Evolutionary conservation across 2,329 filamentous ascomycete genomes (phyloP), one percentile per base, ranked within the genome.

Genomic region (Amesomyces nigricolor): DNA sequence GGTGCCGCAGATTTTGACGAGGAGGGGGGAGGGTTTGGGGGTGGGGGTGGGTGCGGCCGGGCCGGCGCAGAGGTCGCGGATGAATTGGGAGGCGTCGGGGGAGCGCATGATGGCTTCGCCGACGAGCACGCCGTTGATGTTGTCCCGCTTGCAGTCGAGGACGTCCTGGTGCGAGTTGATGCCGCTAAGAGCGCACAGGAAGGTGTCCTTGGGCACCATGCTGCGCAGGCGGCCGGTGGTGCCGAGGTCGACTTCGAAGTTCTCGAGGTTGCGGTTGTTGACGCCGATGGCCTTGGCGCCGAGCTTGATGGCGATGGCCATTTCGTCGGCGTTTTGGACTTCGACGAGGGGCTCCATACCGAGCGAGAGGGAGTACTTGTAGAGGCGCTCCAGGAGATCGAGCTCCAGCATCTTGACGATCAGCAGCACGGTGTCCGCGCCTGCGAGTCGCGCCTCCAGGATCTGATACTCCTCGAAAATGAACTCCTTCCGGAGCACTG

Each of bases 401-500:
- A 81, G 75, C 58, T 92, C 87, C 10, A 99, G 82, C 94, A 99
- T 99, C 76, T 99, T 99, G 50, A 99, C 94, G 63, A 99, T 99
- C 17, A 99, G 80, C 26, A 99, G 78, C 16, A 99, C 87, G 0
- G 92, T 96, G 71, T 99, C 92, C 7, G 94, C 94, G 61, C 94
- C 94, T 11, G 92, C 91, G 54, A 99, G 75, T 47, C 95, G 82
- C 29, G 91, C 94, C 72, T 99, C 94, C 6, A 99, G 78, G 52
- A 99, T 97, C 71, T 99, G 94, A 68, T 99, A 99, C 69, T 97
- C 91, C 45, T 97, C 91, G 66, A 97, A 99, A 40, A 99, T 85
- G 66, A 99, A 99, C 65, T 99, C 94, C 69, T 99, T 99, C 22
- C 95, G 85, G 30, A 99, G 75, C 11, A 99, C 82, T 2, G 92